Percentiles rank a stretch among this genome's conserved stretches.
Evolutionary conservation across 495 filamentous ascomycete species (phyloP).

Genomic region (Extremus antarcticus): DNA sequence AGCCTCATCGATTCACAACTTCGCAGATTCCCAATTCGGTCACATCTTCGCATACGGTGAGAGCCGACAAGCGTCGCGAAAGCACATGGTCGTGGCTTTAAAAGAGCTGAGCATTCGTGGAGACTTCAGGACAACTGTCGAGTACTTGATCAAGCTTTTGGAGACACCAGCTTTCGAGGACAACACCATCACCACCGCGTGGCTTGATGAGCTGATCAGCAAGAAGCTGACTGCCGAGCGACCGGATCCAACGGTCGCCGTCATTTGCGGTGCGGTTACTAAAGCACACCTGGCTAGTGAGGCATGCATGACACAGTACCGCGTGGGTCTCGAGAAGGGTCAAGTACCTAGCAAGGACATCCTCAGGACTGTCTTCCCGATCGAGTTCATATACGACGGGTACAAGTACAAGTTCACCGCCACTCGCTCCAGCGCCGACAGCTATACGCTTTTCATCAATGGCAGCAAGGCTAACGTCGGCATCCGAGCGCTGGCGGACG

Average conservation of each 20-base stretch:
- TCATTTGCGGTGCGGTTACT: conserved; percentile 87
- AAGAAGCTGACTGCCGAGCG: conserved; percentile 96
- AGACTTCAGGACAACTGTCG: conserved; percentile 96
- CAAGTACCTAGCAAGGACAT: conserved; percentile 94
- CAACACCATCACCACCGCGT: conserved; percentile 98
- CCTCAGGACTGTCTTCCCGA: conserved; percentile 91
- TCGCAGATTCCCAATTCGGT: conserved; percentile 97
- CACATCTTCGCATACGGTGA: conserved; percentile 99
- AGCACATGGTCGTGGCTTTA: conserved; percentile 98
- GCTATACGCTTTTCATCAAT: conserved; percentile 98
- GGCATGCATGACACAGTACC: conserved; percentile 74
- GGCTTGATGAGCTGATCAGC: conserved; percentile 96
- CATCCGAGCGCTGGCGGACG: conserved; percentile 84
- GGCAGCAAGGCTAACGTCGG: conserved; percentile 93
- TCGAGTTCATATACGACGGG: conserved; percentile 98
- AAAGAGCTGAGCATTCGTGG: conserved; percentile 99
- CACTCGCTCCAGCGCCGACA: conserved; percentile 82
- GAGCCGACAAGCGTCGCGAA: conserved; percentile 86
- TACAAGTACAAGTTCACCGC: conserved; percentile 96
- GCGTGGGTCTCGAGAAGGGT: conserved; percentile 82
- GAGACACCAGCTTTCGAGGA: conserved; percentile 98
- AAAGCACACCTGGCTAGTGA: conserved; percentile 93
- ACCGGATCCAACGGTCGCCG: conserved; percentile 79
- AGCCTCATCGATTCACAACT: conserved; percentile 93
- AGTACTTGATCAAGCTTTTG: conserved; percentile 97